phyloP scores from a whole-genome alignment of 208 protist genomes.

The Leptomonas seymouri region DNA sequence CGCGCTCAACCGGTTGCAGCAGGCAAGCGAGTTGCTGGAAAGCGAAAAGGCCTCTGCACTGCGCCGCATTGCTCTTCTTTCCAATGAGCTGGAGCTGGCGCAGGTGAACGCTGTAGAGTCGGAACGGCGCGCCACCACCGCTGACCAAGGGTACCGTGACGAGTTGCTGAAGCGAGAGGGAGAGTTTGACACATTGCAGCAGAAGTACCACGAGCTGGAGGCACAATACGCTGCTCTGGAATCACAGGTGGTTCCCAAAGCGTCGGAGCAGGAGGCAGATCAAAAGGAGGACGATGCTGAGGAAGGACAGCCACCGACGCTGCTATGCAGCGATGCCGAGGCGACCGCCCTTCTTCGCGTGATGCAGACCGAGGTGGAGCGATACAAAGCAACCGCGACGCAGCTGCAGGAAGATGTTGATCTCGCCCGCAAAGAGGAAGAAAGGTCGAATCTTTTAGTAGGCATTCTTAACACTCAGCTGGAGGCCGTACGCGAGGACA shows the following conservation, averaged over 20 bases:
- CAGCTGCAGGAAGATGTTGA: constrained; percentile 66
- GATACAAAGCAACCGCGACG: constrained; percentile 67
- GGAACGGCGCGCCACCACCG: constrained; percentile 32
- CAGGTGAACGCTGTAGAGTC: constrained; percentile 54
- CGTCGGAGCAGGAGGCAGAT: constrained; percentile 6
- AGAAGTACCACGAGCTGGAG: constrained; percentile 39
- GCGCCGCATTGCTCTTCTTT: constrained; percentile 60
- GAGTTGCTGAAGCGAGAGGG: constrained; percentile 33
- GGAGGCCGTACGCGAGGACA: constrained; percentile 77
- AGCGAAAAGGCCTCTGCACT: constrained; percentile 69
- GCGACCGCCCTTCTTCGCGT: constrained; percentile 79
- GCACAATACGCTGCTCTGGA: constrained; percentile 31
- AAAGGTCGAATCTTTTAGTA: constrained; percentile 85
- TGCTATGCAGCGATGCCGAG: constrained; percentile 63
- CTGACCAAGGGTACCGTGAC: constrained; percentile 31
- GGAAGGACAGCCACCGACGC: constrained; percentile 8
- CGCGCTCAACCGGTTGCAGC: constrained; percentile 46
- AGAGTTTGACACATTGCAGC: constrained; percentile 35
- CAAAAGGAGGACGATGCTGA: not conserved
- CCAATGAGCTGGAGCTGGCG: constrained; percentile 77
- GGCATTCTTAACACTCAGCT: constrained; percentile 87
- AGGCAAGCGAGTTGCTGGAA: constrained; percentile 48
- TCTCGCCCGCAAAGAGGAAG: constrained; percentile 72
- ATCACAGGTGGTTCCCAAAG: constrained; percentile 7
- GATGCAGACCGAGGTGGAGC: constrained; percentile 75